Conservation (phyloP, 2,329 filamentous ascomycete genomes). For the Fusarium sp. region DNA sequence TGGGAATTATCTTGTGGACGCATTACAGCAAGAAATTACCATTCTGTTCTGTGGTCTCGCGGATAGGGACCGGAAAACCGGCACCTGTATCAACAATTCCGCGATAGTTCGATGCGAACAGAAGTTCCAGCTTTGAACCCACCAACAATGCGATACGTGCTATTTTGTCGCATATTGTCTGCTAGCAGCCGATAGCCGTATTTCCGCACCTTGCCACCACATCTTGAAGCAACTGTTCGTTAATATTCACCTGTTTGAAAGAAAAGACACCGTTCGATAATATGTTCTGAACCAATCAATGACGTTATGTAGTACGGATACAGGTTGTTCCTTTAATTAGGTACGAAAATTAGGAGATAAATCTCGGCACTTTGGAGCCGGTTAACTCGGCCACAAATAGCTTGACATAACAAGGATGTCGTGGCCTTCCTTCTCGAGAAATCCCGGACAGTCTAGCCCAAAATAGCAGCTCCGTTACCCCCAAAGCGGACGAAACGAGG, state of each 20-base stretch:
- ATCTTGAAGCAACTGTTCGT: no score
- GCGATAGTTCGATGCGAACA: not conserved
- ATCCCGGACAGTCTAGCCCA: slow-evolving; percentile 6
- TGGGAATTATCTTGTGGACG: not conserved
- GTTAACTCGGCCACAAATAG: slow-evolving; percentile 26
- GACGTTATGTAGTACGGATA: no score
- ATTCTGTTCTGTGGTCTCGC: not conserved
- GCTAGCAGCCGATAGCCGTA: not conserved
- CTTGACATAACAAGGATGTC: not conserved
- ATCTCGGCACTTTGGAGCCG: slow-evolving; percentile 6
- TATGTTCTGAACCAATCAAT: not conserved
- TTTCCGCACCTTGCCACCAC: not conserved
- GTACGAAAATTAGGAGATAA: not conserved
- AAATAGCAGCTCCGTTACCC: slow-evolving; percentile 13
- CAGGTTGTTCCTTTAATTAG: not conserved
- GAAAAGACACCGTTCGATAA: not conserved
- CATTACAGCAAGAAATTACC: not conserved
- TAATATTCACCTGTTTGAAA: no score
- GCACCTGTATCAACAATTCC: not conserved
- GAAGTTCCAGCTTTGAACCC: slow-evolving; percentile 19
- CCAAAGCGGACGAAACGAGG: not conserved
- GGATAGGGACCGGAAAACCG: slow-evolving; percentile 8
- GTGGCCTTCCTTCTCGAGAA: slow-evolving; percentile 13
- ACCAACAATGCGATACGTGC: not conserved
- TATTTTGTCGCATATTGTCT: not conserved